A percentile compares a stretch with the other conserved stretches of the same genome.
Evolutionary conservation across 495 filamentous ascomycete species (phyloP).

Genomic region (Pseudomonodictys pantanalensis): DNA sequence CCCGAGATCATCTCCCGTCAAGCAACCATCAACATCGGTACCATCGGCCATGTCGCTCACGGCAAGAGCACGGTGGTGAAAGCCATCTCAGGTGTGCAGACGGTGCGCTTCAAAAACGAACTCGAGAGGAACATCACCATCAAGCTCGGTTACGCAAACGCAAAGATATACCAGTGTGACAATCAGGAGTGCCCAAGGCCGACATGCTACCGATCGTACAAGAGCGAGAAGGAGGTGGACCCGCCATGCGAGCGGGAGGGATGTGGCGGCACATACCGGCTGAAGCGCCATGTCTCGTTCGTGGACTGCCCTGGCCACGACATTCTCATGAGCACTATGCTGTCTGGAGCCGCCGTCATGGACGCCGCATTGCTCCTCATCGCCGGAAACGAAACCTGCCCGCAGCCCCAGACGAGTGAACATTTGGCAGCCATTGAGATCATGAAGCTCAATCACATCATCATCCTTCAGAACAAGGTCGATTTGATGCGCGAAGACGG

Average conservation of each 20-base stretch:
- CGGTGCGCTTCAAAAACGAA: slow-evolving; percentile 99
- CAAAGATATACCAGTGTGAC: slow-evolving; percentile 99
- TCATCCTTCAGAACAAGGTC: slow-evolving; percentile 99
- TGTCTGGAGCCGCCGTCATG: slow-evolving; percentile 99
- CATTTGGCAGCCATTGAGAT: slow-evolving; percentile 98
- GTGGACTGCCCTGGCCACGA: slow-evolving; percentile 99
- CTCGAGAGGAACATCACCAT: slow-evolving; percentile 98
- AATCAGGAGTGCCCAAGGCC: slow-evolving; percentile 85
- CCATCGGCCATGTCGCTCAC: slow-evolving; percentile 98
- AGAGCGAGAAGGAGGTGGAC: slow-evolving; percentile 96
- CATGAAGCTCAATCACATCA: slow-evolving; percentile 97
- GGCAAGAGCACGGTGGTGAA: slow-evolving; percentile 98
- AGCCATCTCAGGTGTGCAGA: slow-evolving; percentile 97
- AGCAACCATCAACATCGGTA: slow-evolving; percentile 98
- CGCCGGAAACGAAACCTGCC: slow-evolving; percentile 97
- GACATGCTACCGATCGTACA: slow-evolving; percentile 93
- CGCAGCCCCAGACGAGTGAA: slow-evolving; percentile 98
- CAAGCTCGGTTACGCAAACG: slow-evolving; percentile 98
- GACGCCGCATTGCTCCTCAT: slow-evolving; percentile 94
- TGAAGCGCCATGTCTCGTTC: slow-evolving; percentile 65
- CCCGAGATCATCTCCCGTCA: slow-evolving; percentile 96
- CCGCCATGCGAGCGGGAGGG: slow-evolving; percentile 92
- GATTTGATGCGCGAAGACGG: slow-evolving; percentile 94
- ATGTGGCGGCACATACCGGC: slow-evolving; percentile 76
- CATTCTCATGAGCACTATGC: slow-evolving; percentile 99